Base-by-base conservation (phyloP, 345 rosid genomes). In the Noccaea bulbosa region DNA sequence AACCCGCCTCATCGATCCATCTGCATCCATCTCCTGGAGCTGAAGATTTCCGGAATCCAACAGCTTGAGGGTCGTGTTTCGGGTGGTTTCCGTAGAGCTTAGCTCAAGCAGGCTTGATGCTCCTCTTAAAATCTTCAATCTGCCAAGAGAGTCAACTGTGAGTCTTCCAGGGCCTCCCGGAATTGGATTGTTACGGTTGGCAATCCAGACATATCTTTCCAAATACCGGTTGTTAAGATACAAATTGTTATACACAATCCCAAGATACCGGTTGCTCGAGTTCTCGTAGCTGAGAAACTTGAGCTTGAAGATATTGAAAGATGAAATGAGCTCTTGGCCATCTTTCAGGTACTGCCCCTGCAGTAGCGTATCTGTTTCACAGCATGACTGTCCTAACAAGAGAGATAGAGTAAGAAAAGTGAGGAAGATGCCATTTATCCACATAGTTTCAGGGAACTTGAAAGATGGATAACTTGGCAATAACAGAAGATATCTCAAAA, bases 1-100 rank as follows among this genome's bases (percentile, higher is more conserved):
- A 65, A 58, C 3, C 34, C 40, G 55, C 48, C 14, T 65, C 20
- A 37, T 3, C 30, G 80, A 74, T 24, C 81, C 80, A 69, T 79
- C 51, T 30, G 59, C 51, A 37, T 57, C 67, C 62, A 77, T 64
- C 56, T 79, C 80, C 0, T 59, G 68, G 0, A 79, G 77, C 57
- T 81, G 77, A 33, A 81, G 71, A 52, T 81, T 81, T 11, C 87
- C 83, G 24, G 72, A 56, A 68, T 77, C 76, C 40, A 68, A 39
- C 16, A 81, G 52, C 16, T 61, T 70, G 14, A 78, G 82, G 11
- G 73, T 77, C 8, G 82, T 65, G 22, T 79, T 74, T 11, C 70
- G 32, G 4, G 65, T 52, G 38, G 30, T 45, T 65, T 24, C 41
- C 16, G 27, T 56, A 11, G 78, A 72, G 30, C 43, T 67, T 5